Base-by-base conservation (phyloP, 805 yeast species). In the Millerozyma miso region DNA sequence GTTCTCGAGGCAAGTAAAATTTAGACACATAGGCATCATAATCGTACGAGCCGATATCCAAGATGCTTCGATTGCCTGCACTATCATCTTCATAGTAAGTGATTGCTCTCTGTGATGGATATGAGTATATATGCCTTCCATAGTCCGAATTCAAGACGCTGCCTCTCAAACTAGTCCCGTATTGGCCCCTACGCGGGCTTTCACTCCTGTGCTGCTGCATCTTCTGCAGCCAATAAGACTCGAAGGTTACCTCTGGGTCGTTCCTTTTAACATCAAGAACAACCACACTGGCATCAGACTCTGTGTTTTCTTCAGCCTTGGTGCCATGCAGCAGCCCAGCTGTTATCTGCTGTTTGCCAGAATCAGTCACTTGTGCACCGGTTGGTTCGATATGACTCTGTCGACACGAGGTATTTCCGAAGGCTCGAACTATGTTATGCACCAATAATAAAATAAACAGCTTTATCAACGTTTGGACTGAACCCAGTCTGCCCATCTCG, bases 1-100 rank as follows among this genome's bases (percentile, higher is more conserved):
- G 56, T 19, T 46, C 44, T 15, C 45, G 42, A 4, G 60, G 58
- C 23, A 43, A 42, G 39, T 57, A 57, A 43, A 50, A 55, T 10
- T 45, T 49, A 36, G 50, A 50, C 2, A 57, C 42, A 16, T 35
- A 42, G 8, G 36, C 36, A 32, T 54, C 54, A 31, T 57, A 57
- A 4, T 56, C 59, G 26, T 49, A 49, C 12, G 14, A 19, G 4
- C 19, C 17, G n/a, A 10, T 18, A 5, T 29, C 23, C 10, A 36
- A 23, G 15, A 20, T 16, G 18, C 29, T 16, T 36, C 13, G 3
- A 6, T 36, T 18, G n/a, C 29, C 29, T 7, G 29, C 10, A 6
- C 10, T 23, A 23, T 23, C 29, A 10, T 10, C 10, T 6, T 6
- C 10, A 10, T 23, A 10, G 10, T 23, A 23, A 6, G 29, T 6